Conservation (phyloP, 495 filamentous ascomycete genomes). For the Aspergillus cristatus region DNA sequence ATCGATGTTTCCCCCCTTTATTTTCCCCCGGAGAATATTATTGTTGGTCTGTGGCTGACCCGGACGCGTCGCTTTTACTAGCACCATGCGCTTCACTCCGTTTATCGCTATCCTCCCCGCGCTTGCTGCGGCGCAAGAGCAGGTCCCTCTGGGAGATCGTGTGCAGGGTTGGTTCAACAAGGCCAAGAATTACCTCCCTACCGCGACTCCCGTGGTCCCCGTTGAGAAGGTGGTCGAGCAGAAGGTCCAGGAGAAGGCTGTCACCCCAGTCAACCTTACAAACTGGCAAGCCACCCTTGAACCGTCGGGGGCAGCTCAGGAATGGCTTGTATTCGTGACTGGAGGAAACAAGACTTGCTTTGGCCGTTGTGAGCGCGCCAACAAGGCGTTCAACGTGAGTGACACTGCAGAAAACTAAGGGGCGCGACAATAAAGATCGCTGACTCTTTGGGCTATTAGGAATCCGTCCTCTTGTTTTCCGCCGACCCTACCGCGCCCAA, state of each 20-base stretch:
- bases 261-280: slow-evolving; percentile 52
- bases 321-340: slow-evolving; percentile 74
- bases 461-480: slow-evolving; percentile 60
- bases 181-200: slow-evolving; percentile 50
- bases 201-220: slow-evolving; percentile 35
- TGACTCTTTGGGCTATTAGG: slow-evolving; percentile 26
- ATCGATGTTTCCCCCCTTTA: background rate
- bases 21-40: background rate
- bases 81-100: slow-evolving; percentile 60
- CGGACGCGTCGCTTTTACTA: background rate
- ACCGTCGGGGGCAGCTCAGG: slow-evolving; percentile 55
- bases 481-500: slow-evolving; percentile 56
- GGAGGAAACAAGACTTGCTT: slow-evolving; percentile 87
- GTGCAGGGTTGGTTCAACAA: slow-evolving; percentile 57
- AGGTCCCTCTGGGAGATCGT: slow-evolving; percentile 62
- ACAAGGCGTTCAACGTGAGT: slow-evolving; percentile 49
- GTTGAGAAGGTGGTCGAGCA: slow-evolving; percentile 39
- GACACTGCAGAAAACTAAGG: background rate
- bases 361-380: slow-evolving; percentile 46
- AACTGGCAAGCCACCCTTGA: slow-evolving; percentile 66
- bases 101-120: slow-evolving; percentile 57
- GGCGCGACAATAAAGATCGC: slow-evolving; percentile 3
- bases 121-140: slow-evolving; percentile 62
- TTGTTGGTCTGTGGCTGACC: slow-evolving; percentile 2
- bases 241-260: slow-evolving; percentile 46